Conservation (phyloP, 371 early-diverging fungal genomes). For the Nematocida minor region DNA sequence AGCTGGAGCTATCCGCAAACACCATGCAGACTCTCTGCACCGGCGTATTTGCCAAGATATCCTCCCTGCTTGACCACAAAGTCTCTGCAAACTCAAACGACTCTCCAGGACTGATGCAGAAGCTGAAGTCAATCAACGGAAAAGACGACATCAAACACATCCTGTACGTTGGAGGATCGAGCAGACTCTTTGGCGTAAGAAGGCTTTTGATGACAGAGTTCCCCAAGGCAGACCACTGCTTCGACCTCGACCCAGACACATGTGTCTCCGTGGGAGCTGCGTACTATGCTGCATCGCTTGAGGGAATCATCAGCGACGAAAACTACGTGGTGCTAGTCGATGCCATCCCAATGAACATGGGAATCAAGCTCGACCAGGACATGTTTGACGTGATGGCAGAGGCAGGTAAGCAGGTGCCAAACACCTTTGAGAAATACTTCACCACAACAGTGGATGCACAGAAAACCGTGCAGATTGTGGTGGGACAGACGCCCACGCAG, state of each 20-base stretch:
- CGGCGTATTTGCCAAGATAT: conserved; percentile 49
- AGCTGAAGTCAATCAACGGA: conserved; percentile 42
- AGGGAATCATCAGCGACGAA: conserved; percentile 67
- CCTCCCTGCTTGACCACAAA: conserved; percentile 36
- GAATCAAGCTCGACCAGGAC: conserved; percentile 56
- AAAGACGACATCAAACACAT: conserved; percentile 83
- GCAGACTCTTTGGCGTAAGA: conserved; percentile 97
- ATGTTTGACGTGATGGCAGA: conserved; percentile 53
- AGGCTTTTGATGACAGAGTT: conserved; percentile 87
- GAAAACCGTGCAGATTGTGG: conserved; percentile 57
- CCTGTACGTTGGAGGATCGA: conserved; percentile 95
- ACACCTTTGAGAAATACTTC: conserved; percentile 53
- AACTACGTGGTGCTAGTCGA: conserved; percentile 52
- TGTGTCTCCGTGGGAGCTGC: conserved; percentile 95
- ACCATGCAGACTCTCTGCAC: conserved; percentile 52
- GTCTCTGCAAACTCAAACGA: conserved; percentile 26
- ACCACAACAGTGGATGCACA: conserved; percentile 60
- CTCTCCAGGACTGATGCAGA: conserved; percentile 46
- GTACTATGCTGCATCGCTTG: conserved; percentile 82
- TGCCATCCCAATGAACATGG: conserved; percentile 60
- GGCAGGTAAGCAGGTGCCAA: conserved; percentile 57
- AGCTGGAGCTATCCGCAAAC: conserved; percentile 68
- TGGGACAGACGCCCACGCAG: conserved; percentile 45
- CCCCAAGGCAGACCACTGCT: conserved; percentile 88
- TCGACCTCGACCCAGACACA: conserved; percentile 92